Conservation (phyloP, 2,329 filamentous ascomycete species). For the Sporothrix inflata region DNA sequence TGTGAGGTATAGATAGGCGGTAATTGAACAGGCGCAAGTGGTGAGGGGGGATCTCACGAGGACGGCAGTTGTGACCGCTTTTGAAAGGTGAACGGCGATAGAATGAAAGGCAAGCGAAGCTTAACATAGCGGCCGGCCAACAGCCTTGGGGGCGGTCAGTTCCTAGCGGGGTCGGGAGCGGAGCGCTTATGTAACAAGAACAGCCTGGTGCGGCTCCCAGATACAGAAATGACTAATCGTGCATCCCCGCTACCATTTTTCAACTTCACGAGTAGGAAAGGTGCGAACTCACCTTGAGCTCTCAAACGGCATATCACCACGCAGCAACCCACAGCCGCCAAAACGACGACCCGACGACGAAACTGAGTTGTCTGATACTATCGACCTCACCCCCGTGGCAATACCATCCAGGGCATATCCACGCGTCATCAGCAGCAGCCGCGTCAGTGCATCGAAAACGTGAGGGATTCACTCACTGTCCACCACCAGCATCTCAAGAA, state of each 20-base stretch:
- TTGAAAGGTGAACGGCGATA: not conserved
- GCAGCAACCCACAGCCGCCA: not conserved
- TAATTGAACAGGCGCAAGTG: not conserved
- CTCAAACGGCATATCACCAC: slow-evolving; percentile 2
- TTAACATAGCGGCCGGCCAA: not conserved
- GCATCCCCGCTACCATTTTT: slow-evolving; percentile 5
- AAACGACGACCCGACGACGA: not conserved
- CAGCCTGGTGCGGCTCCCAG: no score
- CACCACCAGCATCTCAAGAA: not conserved
- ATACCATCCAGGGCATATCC: not conserved
- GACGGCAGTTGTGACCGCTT: not conserved
- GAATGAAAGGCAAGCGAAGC: not conserved
- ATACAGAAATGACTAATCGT: not conserved
- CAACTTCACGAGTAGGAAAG: not conserved
- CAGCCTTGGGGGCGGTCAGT: not conserved
- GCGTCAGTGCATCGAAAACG: not conserved
- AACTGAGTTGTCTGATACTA: not conserved
- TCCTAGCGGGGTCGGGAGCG: not conserved
- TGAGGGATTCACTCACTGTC: not conserved
- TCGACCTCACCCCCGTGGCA: not conserved
- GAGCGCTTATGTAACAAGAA: not conserved
- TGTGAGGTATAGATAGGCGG: not conserved
- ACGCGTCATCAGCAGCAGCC: not conserved
- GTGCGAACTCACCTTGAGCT: slow-evolving; percentile 4
- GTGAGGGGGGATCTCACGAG: not conserved